A percentile compares a stretch with the other conserved stretches of the same genome.
Evolutionary conservation across 805 yeast species (phyloP).

Genomic region (Cyberlindnera nakhonratchasimensis): DNA sequence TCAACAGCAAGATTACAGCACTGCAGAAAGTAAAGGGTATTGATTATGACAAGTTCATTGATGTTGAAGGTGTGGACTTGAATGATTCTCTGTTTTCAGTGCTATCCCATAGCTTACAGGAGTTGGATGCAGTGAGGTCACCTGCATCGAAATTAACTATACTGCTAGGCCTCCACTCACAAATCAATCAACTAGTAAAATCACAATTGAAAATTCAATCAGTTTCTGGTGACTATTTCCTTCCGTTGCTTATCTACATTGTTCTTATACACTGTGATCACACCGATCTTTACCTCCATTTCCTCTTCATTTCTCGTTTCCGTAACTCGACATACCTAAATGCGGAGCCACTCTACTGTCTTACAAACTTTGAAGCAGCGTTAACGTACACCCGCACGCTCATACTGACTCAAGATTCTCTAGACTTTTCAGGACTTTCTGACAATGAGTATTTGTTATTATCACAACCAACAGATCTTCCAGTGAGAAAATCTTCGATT

Average conservation of each 20-base stretch:
- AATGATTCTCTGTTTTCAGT: constrained; percentile 1
- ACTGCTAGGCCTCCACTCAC: constrained; percentile 17
- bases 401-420: constrained; percentile 13
- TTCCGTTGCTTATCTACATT: constrained; percentile 26
- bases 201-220: background rate
- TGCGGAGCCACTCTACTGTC: constrained; percentile 22
- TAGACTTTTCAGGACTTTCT: constrained; percentile 9
- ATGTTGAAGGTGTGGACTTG: constrained; percentile 20
- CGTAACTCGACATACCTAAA: constrained; percentile 17
- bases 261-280: constrained; percentile 14
- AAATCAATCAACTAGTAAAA: constrained; percentile 14
- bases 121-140: constrained; percentile 9
- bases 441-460: constrained; percentile 16
- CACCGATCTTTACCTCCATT: constrained; percentile 22
- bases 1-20: constrained; percentile 16
- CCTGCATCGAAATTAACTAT: constrained; percentile 19
- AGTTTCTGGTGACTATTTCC: constrained; percentile 24
- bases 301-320: constrained; percentile 24
- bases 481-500: constrained; percentile 6
- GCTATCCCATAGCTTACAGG: constrained; percentile 10
- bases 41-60: constrained; percentile 20
- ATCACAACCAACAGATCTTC: constrained; percentile 5
- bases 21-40: constrained; percentile 15
- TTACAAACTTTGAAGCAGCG: constrained; percentile 29
- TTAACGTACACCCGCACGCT: constrained; percentile 19